Conservation (phyloP, 371 early-diverging fungal species). For the Syncephalis plumigaleata region DNA sequence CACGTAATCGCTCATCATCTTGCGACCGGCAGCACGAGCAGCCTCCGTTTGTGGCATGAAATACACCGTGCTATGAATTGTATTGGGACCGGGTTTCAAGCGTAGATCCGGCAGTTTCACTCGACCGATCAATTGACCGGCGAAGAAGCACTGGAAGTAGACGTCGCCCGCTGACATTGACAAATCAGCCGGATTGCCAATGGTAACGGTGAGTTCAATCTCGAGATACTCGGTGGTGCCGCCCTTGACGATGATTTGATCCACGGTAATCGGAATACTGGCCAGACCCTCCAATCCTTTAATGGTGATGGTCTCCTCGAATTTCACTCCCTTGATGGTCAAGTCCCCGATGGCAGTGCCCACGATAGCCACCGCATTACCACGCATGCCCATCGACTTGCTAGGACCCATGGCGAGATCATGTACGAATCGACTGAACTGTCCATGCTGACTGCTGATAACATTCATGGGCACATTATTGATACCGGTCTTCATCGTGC, state of each 20-base stretch:
- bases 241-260: constrained; percentile 29
- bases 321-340: constrained; percentile 25
- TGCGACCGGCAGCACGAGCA: constrained; percentile 3
- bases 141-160: constrained; percentile 1
- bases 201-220: constrained; percentile 25
- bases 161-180: constrained; percentile 23
- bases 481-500: constrained; percentile 3
- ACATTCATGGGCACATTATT: constrained; percentile 2
- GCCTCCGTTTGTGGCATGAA: constrained; percentile 2
- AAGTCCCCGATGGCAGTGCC: constrained; percentile 33
- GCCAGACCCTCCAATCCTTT: constrained; percentile 36
- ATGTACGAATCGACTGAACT: constrained; percentile 4
- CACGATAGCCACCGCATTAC: constrained; percentile 13
- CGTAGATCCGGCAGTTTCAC: constrained; percentile 2
- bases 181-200: constrained; percentile 33
- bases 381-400: constrained; percentile 5
- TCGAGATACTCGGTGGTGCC: constrained; percentile 22
- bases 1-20: constrained; percentile 4
- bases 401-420: constrained; percentile 1
- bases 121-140: constrained; percentile 1
- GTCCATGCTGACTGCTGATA: not conserved
- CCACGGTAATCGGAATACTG: constrained; percentile 25
- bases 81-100: constrained; percentile 4
- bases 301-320: constrained; percentile 26
- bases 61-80: not conserved